phyloP scores from a whole-genome alignment of 2,329 filamentous ascomycete genomes.

The Shiraia bambusicola region DNA sequence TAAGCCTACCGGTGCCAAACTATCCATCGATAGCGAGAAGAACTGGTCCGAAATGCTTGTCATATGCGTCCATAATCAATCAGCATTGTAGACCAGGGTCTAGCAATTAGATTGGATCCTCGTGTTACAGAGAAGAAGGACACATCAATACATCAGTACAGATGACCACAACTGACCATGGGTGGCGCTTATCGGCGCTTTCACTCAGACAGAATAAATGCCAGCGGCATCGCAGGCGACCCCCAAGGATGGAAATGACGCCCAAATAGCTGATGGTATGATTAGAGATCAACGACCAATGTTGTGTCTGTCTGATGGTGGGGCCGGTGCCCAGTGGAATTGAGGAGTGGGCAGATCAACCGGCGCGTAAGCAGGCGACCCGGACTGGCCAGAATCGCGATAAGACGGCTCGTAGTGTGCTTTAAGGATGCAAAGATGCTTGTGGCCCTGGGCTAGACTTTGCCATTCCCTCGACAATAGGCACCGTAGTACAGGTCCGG shows the following conservation, averaged over 20 bases:
- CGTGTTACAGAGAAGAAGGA: too few relatives aligned
- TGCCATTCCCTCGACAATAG: constrained; percentile 1
- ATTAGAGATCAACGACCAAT: constrained; percentile 24
- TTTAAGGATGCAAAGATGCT: constrained; percentile 13
- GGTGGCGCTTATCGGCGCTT: neutral
- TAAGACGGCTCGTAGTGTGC: constrained; percentile 23
- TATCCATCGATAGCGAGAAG: too few relatives aligned
- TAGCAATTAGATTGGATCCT: too few relatives aligned
- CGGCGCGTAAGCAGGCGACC: constrained; percentile 40
- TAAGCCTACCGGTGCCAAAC: too few relatives aligned
- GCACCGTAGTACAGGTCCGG: constrained; percentile 7
- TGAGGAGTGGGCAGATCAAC: constrained; percentile 39
- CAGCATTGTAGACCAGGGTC: too few relatives aligned
- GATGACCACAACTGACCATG: constrained; percentile 4
- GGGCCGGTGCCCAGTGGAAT: constrained; percentile 42
- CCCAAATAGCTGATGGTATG: constrained; percentile 22
- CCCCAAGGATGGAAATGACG: constrained; percentile 29
- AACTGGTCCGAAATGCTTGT: too few relatives aligned
- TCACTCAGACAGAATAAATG: neutral
- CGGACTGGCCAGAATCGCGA: constrained; percentile 26
- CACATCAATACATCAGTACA: constrained; percentile 30
- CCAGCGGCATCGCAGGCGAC: constrained; percentile 29
- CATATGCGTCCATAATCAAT: too few relatives aligned
- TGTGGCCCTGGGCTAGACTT: constrained; percentile 8
- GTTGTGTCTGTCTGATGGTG: constrained; percentile 26